A percentile compares a stretch with the other conserved stretches of the same genome.
phyloP scores from a whole-genome alignment of 805 yeast species.

The Suhomyces sp. region DNA sequence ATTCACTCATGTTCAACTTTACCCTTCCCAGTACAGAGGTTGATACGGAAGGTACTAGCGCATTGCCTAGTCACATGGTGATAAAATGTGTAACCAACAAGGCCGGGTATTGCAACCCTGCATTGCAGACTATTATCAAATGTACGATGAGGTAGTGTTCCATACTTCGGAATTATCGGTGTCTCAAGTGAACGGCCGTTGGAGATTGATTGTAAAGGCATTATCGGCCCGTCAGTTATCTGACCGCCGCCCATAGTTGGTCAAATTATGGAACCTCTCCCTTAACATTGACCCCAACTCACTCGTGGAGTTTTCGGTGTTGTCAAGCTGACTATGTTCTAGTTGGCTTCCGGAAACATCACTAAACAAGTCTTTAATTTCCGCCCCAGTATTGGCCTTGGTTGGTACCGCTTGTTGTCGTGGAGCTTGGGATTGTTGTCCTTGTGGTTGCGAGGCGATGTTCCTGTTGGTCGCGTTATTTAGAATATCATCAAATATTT shows the following conservation, averaged over 20 bases:
- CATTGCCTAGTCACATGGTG: too few relatives aligned
- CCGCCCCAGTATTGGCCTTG: constrained; percentile 4
- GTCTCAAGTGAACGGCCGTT: too few relatives aligned
- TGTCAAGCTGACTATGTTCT: constrained; percentile 9
- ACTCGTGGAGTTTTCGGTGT: constrained; percentile 20
- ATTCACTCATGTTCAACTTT: too few relatives aligned
- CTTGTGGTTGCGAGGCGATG: not conserved
- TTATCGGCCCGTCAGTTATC: too few relatives aligned
- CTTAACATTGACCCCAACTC: constrained; percentile 23
- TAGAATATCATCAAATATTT: constrained; percentile 32
- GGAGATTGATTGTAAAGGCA: too few relatives aligned
- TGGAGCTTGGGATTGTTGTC: constrained; percentile 1
- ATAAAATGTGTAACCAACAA: too few relatives aligned
- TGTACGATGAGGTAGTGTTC: too few relatives aligned
- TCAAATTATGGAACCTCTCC: constrained; percentile 22
- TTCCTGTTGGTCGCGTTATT: constrained; percentile 6
- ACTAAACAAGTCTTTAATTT: constrained; percentile 13
- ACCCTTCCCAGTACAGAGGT: too few relatives aligned
- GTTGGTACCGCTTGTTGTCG: not conserved
- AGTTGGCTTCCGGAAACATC: constrained; percentile 10
- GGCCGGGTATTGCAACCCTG: too few relatives aligned
- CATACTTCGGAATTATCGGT: too few relatives aligned
- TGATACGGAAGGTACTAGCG: too few relatives aligned
- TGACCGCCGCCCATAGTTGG: constrained; percentile 14
- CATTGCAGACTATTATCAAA: too few relatives aligned